These are phyloP conservation scores for Auricularia sp. DNA, from an alignment of 768 basidiomycete genomes.

Conservation along the genomic window DNA sequence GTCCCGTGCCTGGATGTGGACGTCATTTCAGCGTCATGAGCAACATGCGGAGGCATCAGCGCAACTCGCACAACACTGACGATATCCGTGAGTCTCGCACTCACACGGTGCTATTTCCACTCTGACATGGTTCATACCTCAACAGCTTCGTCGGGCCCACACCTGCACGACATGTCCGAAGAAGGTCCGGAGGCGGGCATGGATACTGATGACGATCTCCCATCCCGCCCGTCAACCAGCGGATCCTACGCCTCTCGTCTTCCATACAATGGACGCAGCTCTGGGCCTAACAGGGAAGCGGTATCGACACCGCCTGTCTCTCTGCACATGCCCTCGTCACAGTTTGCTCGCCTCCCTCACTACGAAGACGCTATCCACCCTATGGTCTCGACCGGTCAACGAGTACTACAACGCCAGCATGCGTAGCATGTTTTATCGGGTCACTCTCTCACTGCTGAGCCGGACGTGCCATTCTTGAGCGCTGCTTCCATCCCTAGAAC, in stretches of 20 bases:
- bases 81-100: not conserved
- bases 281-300: not conserved
- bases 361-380: not conserved
- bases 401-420: not conserved
- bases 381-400: not conserved
- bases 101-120: not conserved
- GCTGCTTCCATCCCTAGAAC: not conserved
- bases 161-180: not conserved
- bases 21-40: slow-evolving; percentile 79
- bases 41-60: slow-evolving; percentile 81
- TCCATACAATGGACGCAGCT: not conserved
- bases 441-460: not conserved
- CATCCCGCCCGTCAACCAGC: not conserved
- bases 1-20: slow-evolving; percentile 65
- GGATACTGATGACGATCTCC: not conserved
- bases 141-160: not conserved
- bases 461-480: not conserved
- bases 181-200: not conserved
- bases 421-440: not conserved
- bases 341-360: not conserved
- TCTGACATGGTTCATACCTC: not conserved
- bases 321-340: not conserved
- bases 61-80: slow-evolving; percentile 23
- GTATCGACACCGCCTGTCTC: not conserved
- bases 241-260: not conserved